Percentiles rank a stretch among this genome's conserved stretches.
Evolutionary conservation across 345 rosid genomes (phyloP).

Genomic region (Abelmoschus esculentus): DNA sequence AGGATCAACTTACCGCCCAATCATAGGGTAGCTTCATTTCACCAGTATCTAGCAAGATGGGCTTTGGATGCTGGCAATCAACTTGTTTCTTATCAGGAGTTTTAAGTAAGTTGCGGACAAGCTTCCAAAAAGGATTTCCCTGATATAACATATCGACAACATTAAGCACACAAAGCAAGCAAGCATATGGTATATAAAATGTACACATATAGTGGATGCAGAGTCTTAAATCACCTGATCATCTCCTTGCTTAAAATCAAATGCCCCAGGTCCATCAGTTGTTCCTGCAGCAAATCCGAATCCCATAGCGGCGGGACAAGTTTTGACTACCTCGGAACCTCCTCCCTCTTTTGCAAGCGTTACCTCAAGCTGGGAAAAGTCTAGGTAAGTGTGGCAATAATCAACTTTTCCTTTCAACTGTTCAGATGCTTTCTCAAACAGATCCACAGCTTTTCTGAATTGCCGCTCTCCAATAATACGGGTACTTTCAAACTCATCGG

Average conservation of each 20-base stretch:
- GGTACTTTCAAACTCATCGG: background rate
- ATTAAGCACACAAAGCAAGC: conserved; percentile 5
- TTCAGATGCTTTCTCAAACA: background rate
- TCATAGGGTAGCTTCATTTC: conserved; percentile 93
- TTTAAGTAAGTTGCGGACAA: conserved; percentile 71
- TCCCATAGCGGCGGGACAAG: conserved; percentile 99
- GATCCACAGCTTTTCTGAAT: background rate
- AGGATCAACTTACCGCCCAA: conserved; percentile 72
- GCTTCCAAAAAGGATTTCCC: conserved; percentile 95
- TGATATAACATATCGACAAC: conserved; percentile 18
- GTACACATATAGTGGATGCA: too few species aligned
- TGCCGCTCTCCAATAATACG: background rate
- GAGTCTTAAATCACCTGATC: conserved; percentile 40
- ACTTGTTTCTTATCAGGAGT: conserved; percentile 58
- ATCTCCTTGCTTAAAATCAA: conserved; percentile 97
- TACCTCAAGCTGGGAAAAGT: background rate
- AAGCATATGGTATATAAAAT: conserved; percentile 7
- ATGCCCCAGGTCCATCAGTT: conserved; percentile 99
- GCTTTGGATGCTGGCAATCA: conserved; percentile 86
- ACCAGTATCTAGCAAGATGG: conserved; percentile 95
- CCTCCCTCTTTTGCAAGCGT: conserved; percentile 27
- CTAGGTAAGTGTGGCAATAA: background rate
- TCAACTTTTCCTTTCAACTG: background rate
- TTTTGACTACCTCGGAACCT: conserved; percentile 61
- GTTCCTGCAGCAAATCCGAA: conserved; percentile 97